Base-by-base conservation (phyloP, 73 alveolate species). In the Paramecium tetraurelia region DNA sequence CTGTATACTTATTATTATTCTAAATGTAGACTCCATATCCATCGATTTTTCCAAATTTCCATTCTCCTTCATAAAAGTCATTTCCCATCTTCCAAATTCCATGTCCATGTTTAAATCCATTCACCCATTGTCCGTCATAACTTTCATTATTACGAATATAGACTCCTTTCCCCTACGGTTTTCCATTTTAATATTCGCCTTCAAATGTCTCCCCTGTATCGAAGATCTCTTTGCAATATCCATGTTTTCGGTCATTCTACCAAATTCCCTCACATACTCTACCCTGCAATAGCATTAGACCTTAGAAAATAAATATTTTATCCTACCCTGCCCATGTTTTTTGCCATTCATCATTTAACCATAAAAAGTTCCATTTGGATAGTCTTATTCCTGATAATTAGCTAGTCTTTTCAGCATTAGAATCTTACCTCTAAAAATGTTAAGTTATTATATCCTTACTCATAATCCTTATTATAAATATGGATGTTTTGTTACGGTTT, bases 11-110 rank as follows among this genome's bases (percentile, higher is more conserved):
- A 43, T 92, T 93, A 43, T 85, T 93, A 9, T 58, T 59, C 85
- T 93, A 71, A 20, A 86, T 71, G 43, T 93, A 88, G 58, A 93
- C 92, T 38, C 96, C 96, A 41, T 86, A 80, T 11, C 96, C 96
- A 92, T 93, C 95, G 44, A 93, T 70, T 68, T 85, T 93, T 6
- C 96, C 92, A 36, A 90, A 93, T 71, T 93, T 87, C 96, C 96
- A 93, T 84, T 93, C 94, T 41, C 96, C 96, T 50, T 89, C 89
- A 75, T 93, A 93, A 69, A 41, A 92, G 50, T 90, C 95, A 21
- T 92, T 92, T 18, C 69, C 92, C 27, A 44, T 29, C 48, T 83
- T 89, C 94, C 94, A 89, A 63, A 69, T 46, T 71, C 96, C 96
- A 80, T 69, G 89, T 21, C 96, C 96, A 93, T 93, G 92, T 57